Evolutionary conservation across 2,329 filamentous ascomycete genomes (phyloP).

Genomic region (Cladobotryum mycophilum): DNA sequence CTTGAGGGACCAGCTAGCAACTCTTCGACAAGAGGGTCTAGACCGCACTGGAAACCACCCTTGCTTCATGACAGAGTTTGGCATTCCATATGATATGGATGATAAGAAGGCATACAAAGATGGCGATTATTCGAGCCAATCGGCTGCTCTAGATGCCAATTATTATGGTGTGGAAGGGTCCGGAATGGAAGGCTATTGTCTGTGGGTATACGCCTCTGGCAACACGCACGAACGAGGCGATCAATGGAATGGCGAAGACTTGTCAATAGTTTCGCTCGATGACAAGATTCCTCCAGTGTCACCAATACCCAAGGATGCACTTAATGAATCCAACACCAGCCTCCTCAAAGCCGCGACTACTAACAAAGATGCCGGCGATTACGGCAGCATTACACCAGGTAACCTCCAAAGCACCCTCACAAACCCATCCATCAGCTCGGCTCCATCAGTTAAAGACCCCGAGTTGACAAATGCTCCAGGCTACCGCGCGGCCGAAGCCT

Average conservation of each 20-base stretch:
- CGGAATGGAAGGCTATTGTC: slow-evolving; percentile 72
- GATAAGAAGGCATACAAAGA: slow-evolving; percentile 92
- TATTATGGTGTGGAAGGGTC: slow-evolving; percentile 87
- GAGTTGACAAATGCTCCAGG: slow-evolving; percentile 61
- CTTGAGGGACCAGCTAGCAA: slow-evolving; percentile 78
- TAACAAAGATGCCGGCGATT: slow-evolving; percentile 41
- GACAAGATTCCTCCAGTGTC: slow-evolving; percentile 60
- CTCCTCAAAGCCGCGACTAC: slow-evolving; percentile 19
- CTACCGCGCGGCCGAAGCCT: slow-evolving; percentile 87
- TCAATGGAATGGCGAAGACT: slow-evolving; percentile 94
- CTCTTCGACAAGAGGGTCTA: slow-evolving; percentile 78
- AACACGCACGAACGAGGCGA: slow-evolving; percentile 89
- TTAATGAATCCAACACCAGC: slow-evolving; percentile 41
- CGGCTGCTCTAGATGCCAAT: slow-evolving; percentile 89
- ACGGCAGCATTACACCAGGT: slow-evolving; percentile 59
- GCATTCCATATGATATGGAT: slow-evolving; percentile 98
- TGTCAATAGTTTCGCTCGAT: slow-evolving; percentile 83
- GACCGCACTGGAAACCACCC: slow-evolving; percentile 85
- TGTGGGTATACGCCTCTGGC: slow-evolving; percentile 80
- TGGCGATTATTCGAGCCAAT: slow-evolving; percentile 90
- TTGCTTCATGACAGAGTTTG: slow-evolving; percentile 88
- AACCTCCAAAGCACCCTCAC: slow-evolving; percentile 72
- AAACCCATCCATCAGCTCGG: slow-evolving; percentile 58
- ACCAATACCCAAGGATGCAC: slow-evolving; percentile 36
- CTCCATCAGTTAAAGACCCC: slow-evolving; percentile 44